A percentile compares a stretch with the other conserved stretches of the same genome.
Evolutionary conservation across 306 rosid species (phyloP).

Genomic region (Mucuna pruriens): DNA sequence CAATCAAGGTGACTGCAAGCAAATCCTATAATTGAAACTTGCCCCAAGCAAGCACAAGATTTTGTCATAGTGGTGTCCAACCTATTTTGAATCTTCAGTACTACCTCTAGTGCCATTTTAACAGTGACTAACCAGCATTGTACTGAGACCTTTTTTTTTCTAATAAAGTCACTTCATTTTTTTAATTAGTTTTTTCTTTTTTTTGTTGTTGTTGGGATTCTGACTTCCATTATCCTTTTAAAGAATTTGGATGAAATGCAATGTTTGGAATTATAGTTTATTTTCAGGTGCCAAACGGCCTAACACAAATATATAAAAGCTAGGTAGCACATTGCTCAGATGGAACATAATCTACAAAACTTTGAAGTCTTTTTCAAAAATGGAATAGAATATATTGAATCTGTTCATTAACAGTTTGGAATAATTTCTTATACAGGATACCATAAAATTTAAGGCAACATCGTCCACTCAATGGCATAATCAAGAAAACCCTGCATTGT

Average conservation of each 20-base stretch:
- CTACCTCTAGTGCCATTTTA: slow-evolving; percentile 32
- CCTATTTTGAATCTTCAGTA: slow-evolving; percentile 42
- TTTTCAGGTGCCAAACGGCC: slow-evolving; percentile 46
- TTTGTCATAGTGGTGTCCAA: slow-evolving; percentile 47
- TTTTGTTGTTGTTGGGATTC: slow-evolving; percentile 19
- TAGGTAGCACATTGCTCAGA: slow-evolving; percentile 31
- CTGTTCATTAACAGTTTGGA: slow-evolving; percentile 36
- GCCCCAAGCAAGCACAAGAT: slow-evolving; percentile 35
- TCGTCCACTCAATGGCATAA: slow-evolving; percentile 33
- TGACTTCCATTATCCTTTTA: slow-evolving; percentile 35
- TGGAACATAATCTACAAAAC: slow-evolving; percentile 6
- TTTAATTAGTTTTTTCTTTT: not conserved
- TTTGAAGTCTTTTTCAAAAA: slow-evolving; percentile 19
- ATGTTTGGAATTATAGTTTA: slow-evolving; percentile 26
- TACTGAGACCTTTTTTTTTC: slow-evolving; percentile 14
- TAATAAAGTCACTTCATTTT: slow-evolving; percentile 29
- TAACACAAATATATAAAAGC: slow-evolving; percentile 31
- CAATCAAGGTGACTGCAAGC: slow-evolving; percentile 47
- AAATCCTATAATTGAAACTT: slow-evolving; percentile 38
- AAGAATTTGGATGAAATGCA: slow-evolving; percentile 26
- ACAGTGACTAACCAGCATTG: slow-evolving; percentile 33
- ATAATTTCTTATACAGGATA: slow-evolving; percentile 24
- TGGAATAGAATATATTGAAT: slow-evolving; percentile 33
- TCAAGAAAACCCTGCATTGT: slow-evolving; percentile 33
- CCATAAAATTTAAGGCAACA: not conserved